Evolutionary conservation across 2,329 filamentous ascomycete species (phyloP).

Genomic region (Penicillium olsonii): DNA sequence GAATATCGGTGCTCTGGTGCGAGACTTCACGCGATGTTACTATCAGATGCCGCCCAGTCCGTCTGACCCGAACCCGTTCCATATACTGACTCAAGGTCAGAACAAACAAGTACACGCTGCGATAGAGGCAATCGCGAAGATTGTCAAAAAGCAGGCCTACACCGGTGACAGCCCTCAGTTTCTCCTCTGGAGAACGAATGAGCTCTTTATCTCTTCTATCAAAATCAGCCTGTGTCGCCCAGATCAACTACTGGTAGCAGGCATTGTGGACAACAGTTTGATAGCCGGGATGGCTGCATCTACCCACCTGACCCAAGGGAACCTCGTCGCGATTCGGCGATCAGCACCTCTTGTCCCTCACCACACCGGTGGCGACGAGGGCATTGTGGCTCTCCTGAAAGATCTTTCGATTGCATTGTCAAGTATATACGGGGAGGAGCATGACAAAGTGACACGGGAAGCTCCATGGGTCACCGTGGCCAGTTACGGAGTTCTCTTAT

Average conservation of each 20-base stretch:
- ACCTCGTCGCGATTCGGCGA: constrained; percentile 28
- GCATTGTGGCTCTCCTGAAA: constrained; percentile 29
- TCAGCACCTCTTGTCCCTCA: constrained; percentile 27
- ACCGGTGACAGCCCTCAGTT: constrained; percentile 16
- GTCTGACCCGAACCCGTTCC: constrained; percentile 35
- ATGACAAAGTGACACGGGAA: constrained; percentile 22
- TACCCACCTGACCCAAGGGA: constrained; percentile 31
- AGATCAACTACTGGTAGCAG: constrained; percentile 37
- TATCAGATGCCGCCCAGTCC: constrained; percentile 36
- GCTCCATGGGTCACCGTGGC: constrained; percentile 34
- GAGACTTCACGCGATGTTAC: constrained; percentile 38
- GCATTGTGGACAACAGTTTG: constrained; percentile 37
- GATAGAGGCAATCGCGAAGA: constrained; percentile 21
- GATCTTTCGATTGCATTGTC: constrained; percentile 23
- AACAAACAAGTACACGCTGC: constrained; percentile 31
- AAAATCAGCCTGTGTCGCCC: constrained; percentile 35
- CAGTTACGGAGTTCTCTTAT: constrained; percentile 32
- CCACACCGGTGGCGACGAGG: constrained; percentile 27
- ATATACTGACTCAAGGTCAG: constrained; percentile 37
- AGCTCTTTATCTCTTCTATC: constrained; percentile 28
- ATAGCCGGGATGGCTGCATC: constrained; percentile 34
- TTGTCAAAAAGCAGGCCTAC: constrained; percentile 13
- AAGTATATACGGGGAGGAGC: constrained; percentile 9
- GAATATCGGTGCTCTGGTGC: constrained; percentile 30
- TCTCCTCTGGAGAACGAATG: constrained; percentile 28